These are phyloP conservation scores for Globisporangium viniferum DNA, from an alignment of 352 stramenopile genomes.

Conservation along the genomic window DNA sequence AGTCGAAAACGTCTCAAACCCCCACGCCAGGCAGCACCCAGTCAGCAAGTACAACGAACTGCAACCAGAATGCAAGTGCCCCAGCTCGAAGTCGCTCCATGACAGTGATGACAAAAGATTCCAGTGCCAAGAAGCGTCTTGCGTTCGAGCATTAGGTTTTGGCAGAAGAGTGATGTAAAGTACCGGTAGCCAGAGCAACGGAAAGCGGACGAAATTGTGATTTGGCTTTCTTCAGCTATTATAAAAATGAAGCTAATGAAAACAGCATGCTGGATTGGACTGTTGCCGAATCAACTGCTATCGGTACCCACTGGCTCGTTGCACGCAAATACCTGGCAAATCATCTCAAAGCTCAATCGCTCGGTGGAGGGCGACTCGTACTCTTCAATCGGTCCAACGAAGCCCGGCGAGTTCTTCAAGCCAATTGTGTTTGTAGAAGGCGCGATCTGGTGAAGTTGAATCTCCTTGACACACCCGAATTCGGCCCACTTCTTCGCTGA, in stretches of 20 bases:
- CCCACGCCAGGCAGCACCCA: constrained; percentile 26
- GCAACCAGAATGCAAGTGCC: constrained; percentile 18
- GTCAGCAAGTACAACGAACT: constrained; percentile 8
- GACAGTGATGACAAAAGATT: constrained; percentile 28
- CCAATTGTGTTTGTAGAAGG: neutral
- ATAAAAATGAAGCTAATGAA: too few species aligned
- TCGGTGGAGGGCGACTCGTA: constrained; percentile 16
- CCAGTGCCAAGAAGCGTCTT: constrained; percentile 27
- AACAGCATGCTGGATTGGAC: too few species aligned
- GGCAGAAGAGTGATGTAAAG: neutral
- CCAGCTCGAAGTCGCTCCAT: constrained; percentile 33
- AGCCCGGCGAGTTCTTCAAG: neutral
- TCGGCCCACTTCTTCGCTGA: constrained; percentile 68
- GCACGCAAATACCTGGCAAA: constrained; percentile 21
- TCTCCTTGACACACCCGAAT: constrained; percentile 37
- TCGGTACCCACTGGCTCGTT: neutral
- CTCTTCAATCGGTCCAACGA: constrained; percentile 29
- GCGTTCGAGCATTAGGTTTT: constrained; percentile 27
- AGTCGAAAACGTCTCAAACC: constrained; percentile 27
- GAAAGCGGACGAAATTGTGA: too few species aligned
- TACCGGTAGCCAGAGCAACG: neutral
- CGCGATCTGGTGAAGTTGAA: constrained; percentile 19
- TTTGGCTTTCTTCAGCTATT: too few species aligned
- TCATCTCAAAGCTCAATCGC: constrained; percentile 22
- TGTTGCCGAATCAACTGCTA: neutral